Percentiles rank a stretch among this genome's conserved stretches.
These are phyloP conservation scores for Bipolaris bicolor DNA, from an alignment of 2,329 filamentous ascomycete species.

Conservation along the genomic window DNA sequence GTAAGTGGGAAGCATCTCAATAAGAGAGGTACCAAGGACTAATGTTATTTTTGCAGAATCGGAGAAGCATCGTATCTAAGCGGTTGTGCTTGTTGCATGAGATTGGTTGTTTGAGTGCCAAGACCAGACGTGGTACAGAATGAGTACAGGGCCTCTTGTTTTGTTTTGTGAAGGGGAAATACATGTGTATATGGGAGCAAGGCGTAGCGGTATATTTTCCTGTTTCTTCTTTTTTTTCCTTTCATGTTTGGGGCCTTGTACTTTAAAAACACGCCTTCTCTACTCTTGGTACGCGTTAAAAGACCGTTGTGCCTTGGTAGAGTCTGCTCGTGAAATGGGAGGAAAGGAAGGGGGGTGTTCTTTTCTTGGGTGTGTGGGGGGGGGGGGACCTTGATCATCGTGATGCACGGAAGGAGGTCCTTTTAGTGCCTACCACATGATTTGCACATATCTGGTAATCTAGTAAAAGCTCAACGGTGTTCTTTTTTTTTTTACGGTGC, in stretches of 20 bases:
- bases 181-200: slow-evolving; percentile 17
- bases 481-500: not conserved
- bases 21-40: slow-evolving; percentile 5
- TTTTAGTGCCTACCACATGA: slow-evolving; percentile 8
- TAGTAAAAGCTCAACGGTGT: slow-evolving; percentile 10
- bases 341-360: no score
- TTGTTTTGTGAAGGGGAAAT: not conserved
- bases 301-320: not conserved
- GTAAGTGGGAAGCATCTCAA: slow-evolving; percentile 58
- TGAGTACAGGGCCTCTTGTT: slow-evolving; percentile 9
- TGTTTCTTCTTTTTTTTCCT: not conserved
- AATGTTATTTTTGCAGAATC: slow-evolving; percentile 61
- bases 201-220: slow-evolving; percentile 16
- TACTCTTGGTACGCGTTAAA: not conserved
- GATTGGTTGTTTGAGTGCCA: not conserved
- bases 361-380: no score
- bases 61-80: slow-evolving; percentile 74
- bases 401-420: not conserved
- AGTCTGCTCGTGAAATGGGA: not conserved
- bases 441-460: slow-evolving; percentile 17
- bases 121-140: not conserved
- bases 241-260: slow-evolving; percentile 7
- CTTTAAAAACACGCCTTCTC: slow-evolving; percentile 5
- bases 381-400: not conserved
- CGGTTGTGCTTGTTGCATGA: not conserved